Conservation (phyloP, 1,139 yeast species). For the Hyphopichia wangnamkhiaoensis region DNA sequence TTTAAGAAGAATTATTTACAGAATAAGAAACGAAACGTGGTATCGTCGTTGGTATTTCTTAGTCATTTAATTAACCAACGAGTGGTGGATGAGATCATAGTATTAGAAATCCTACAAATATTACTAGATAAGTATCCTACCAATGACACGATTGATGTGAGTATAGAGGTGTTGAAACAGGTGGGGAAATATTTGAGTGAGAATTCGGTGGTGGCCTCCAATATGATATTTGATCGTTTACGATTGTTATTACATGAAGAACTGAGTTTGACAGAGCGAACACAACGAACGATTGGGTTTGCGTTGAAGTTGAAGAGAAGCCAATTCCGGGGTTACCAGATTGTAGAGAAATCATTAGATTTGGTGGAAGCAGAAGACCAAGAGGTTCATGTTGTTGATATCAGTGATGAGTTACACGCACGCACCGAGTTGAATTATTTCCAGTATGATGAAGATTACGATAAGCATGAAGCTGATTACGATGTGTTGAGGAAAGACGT, state of each 20-base stretch:
- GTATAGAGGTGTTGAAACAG: slow-evolving; percentile 23
- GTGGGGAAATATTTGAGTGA: slow-evolving; percentile 25
- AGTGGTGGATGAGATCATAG: slow-evolving; percentile 63
- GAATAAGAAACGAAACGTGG: slow-evolving; percentile 45
- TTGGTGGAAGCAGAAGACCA: slow-evolving; percentile 68
- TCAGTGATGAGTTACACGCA: slow-evolving; percentile 47
- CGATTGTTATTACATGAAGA: slow-evolving; percentile 62
- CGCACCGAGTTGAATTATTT: slow-evolving; percentile 54
- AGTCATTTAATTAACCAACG: slow-evolving; percentile 66
- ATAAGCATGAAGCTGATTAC: slow-evolving; percentile 45
- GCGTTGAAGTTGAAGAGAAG: slow-evolving; percentile 54
- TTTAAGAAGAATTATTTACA: slow-evolving; percentile 59
- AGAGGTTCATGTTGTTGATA: slow-evolving; percentile 56
- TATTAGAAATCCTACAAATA: slow-evolving; percentile 64
- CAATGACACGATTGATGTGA: slow-evolving; percentile 38
- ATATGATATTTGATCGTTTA: slow-evolving; percentile 62
- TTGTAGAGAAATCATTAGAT: slow-evolving; percentile 49
- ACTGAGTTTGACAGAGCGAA: slow-evolving; percentile 35
- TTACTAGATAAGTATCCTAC: slow-evolving; percentile 53
- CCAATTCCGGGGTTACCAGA: slow-evolving; percentile 44
- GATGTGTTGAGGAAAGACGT: slow-evolving; percentile 21
- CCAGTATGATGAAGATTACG: slow-evolving; percentile 53
- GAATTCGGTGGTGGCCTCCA: slow-evolving; percentile 27
- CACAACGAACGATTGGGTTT: slow-evolving; percentile 52
- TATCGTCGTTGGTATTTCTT: slow-evolving; percentile 51